Evolutionary conservation across 805 yeast species (phyloP).

Genomic region (Saccharomyces jurei): DNA sequence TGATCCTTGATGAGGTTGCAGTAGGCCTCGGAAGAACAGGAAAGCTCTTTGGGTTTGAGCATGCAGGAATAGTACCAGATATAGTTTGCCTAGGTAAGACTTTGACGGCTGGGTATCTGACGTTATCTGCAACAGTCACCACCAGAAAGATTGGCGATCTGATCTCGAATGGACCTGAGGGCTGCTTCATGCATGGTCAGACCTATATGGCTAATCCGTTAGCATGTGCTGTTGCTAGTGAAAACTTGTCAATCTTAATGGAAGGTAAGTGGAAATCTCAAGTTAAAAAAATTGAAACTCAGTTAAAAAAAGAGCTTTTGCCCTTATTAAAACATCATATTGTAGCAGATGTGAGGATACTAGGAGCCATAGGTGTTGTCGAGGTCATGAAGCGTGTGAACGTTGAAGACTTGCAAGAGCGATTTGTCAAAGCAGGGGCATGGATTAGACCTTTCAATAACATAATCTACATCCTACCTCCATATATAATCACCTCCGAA

Average conservation of each 20-base stretch:
- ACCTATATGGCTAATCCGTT: slow-evolving; percentile 27
- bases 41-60: slow-evolving; percentile 31
- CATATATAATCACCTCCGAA: slow-evolving; percentile 16
- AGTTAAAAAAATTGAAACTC: slow-evolving; percentile 13
- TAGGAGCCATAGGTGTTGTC: slow-evolving; percentile 22
- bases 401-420: slow-evolving; percentile 16
- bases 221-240: slow-evolving; percentile 21
- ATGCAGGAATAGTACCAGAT: slow-evolving; percentile 23
- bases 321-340: slow-evolving; percentile 2
- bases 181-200: slow-evolving; percentile 26
- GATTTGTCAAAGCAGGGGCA: slow-evolving; percentile 12
- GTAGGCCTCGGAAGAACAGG: slow-evolving; percentile 33
- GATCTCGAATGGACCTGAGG: slow-evolving; percentile 15
- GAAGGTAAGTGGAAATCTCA: slow-evolving; percentile 19
- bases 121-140: slow-evolving; percentile 19
- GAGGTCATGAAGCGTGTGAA: slow-evolving; percentile 13
- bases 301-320: slow-evolving; percentile 12
- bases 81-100: slow-evolving; percentile 23
- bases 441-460: slow-evolving; percentile 22
- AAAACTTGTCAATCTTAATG: slow-evolving; percentile 16
- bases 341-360: slow-evolving; percentile 13
- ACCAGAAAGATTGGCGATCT: slow-evolving; percentile 12
- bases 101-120: slow-evolving; percentile 23
- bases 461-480: slow-evolving; percentile 24
- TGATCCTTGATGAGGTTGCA: slow-evolving; percentile 34